Evolutionary conservation across 2,329 filamentous ascomycete genomes (phyloP).

Genomic region (Diaporthe amygdali): DNA sequence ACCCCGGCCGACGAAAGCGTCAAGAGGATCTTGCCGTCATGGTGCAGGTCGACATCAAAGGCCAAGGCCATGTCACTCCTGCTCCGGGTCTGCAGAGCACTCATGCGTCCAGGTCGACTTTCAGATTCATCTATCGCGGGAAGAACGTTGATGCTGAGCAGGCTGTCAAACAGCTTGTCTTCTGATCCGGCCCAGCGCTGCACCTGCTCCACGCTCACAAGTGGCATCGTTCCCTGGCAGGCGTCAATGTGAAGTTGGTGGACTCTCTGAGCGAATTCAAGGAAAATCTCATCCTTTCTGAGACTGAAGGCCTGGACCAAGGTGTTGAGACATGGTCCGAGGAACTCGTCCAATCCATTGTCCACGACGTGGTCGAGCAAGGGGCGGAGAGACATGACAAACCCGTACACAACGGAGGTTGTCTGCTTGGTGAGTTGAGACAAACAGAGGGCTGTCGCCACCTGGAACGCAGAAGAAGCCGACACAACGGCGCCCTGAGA

Average conservation of each 20-base stretch:
- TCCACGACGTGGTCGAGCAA: conserved; percentile 19
- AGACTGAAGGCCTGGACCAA: conserved; percentile 27
- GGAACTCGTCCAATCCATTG: conserved; percentile 18
- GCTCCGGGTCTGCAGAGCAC: conserved; percentile 20
- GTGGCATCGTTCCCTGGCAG: conserved; percentile 30
- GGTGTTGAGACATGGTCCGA: conserved; percentile 32
- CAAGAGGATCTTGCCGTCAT: conserved; percentile 26
- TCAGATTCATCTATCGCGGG: background rate
- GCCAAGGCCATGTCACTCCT: conserved; percentile 28
- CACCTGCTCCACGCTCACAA: conserved; percentile 28
- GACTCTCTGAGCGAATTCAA: conserved; percentile 23
- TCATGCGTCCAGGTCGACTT: conserved; percentile 16
- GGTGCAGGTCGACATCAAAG: conserved; percentile 30
- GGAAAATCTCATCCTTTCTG: conserved; percentile 15
- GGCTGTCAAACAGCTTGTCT: conserved; percentile 31
- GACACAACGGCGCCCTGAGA: conserved; percentile 7
- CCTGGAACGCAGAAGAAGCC: conserved; percentile 27
- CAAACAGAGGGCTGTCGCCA: conserved; percentile 28
- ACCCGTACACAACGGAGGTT: conserved; percentile 27
- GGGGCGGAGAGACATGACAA: conserved; percentile 28
- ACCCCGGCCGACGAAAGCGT: conserved; percentile 23
- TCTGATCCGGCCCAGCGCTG: conserved; percentile 31
- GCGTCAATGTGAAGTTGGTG: conserved; percentile 23
- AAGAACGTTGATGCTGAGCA: conserved; percentile 29
- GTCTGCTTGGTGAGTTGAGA: conserved; percentile 22